Percentiles rank a stretch among this genome's conserved stretches.
These are phyloP conservation scores for Dendryphion nanum DNA, from an alignment of 2,329 filamentous ascomycete species.

Conservation along the genomic window DNA sequence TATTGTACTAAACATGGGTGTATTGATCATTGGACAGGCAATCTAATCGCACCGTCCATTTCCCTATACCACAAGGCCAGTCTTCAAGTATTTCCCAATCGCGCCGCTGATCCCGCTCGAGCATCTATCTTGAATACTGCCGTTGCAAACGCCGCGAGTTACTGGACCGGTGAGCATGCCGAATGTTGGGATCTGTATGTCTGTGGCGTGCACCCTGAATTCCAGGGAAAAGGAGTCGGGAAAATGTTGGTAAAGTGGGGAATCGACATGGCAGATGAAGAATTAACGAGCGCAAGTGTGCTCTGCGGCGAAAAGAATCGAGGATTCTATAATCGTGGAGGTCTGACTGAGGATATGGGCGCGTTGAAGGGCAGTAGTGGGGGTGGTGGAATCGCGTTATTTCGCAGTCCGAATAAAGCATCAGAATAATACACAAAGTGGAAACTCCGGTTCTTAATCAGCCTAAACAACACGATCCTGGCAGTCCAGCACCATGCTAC, in stretches of 20 bases:
- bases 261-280: slow-evolving; percentile 28
- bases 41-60: slow-evolving; percentile 15
- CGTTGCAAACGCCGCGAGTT: slow-evolving; percentile 15
- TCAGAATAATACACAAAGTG: no score
- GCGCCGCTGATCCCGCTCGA: slow-evolving; percentile 21
- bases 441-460: no score
- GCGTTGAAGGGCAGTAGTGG: slow-evolving; percentile 1
- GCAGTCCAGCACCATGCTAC: no score
- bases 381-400: slow-evolving; percentile 18
- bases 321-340: slow-evolving; percentile 23
- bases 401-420: slow-evolving; percentile 7
- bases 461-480: no score
- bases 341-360: slow-evolving; percentile 15
- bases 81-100: slow-evolving; percentile 22
- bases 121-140: slow-evolving; percentile 19
- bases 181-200: slow-evolving; percentile 30
- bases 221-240: slow-evolving; percentile 38
- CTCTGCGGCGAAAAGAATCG: slow-evolving; percentile 31
- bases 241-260: slow-evolving; percentile 41
- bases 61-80: slow-evolving; percentile 12
- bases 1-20: neutral
- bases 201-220: slow-evolving; percentile 32
- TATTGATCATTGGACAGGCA: slow-evolving; percentile 12
- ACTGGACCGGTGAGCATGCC: slow-evolving; percentile 24
- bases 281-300: slow-evolving; percentile 26